Evolutionary conservation across 768 basidiomycete species (phyloP).

Genomic region (Rhodotorula graminis): DNA sequence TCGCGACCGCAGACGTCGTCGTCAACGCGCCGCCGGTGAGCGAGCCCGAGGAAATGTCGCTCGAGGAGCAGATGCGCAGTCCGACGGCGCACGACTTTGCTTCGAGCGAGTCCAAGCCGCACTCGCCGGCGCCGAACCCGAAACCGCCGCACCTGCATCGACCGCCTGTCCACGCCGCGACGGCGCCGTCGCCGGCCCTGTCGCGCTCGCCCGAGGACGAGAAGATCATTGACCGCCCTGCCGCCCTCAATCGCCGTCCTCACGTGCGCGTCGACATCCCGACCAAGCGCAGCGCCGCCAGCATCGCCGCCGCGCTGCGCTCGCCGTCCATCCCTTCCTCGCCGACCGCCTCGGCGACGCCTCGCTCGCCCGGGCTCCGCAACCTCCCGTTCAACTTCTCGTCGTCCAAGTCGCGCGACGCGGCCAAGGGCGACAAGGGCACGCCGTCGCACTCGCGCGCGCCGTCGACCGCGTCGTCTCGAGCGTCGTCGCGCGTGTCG

Average conservation of each 20-base stretch:
- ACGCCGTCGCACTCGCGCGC: constrained; percentile 8
- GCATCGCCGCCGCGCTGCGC: neutral
- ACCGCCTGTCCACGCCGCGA: neutral
- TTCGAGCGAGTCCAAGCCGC: neutral
- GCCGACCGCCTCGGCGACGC: neutral
- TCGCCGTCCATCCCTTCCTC: constrained; percentile 19
- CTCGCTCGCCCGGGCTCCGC: neutral
- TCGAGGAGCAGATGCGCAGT: constrained; percentile 2
- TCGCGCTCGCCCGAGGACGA: constrained; percentile 1
- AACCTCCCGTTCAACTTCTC: neutral
- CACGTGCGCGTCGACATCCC: constrained; percentile 33
- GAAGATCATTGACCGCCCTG: constrained; percentile 7
- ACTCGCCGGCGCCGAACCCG: neutral
- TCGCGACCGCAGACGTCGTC: constrained; percentile 8
- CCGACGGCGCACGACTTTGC: constrained; percentile 1
- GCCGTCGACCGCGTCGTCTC: constrained; percentile 11
- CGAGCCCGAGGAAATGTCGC: constrained; percentile 30
- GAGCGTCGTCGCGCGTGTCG: constrained; percentile 14
- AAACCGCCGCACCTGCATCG: neutral
- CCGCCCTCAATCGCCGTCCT: constrained; percentile 10
- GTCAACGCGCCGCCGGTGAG: neutral
- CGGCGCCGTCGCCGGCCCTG: constrained; percentile 1
- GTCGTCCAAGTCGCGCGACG: neutral
- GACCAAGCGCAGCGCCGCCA: neutral
- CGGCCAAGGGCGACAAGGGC: neutral